Base-by-base conservation (phyloP, 2,329 filamentous ascomycete species). In the Lachnellula hyalina region DNA sequence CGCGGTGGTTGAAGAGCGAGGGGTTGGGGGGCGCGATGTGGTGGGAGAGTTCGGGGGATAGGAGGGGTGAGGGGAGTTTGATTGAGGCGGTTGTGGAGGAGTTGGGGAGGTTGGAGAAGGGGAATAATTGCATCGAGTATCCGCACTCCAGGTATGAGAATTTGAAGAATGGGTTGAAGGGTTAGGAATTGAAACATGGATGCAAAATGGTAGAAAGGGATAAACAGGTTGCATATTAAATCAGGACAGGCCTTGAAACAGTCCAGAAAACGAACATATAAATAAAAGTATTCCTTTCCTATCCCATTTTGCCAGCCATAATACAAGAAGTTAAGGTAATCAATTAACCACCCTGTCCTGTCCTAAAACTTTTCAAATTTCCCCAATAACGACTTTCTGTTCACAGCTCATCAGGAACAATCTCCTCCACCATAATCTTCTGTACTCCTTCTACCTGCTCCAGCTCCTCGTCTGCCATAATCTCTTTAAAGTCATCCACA, bases 11-110 rank as follows among this genome's bases (percentile, higher is more conserved):
- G 67, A 80, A 77, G 66, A 70, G 80, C 19, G 74, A 79, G 45
- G 77, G 82, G 0, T 78, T 96, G 0, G 92, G 91, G 1, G 93
- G 93, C 17, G 90, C 81, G n/a, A 96, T 97, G 92, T 97, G 90
- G 90, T 68, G 83, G 45, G 92, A 96, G 74, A 89, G 84, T 64
- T 93, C 87, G 65, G 85, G 82, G 1, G 93, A 96, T 69, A 85
- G 84, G 67, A 68, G 72, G 2, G 84, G 83, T 0, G 74, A 77
- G 0, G 77, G 78, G 51, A 93, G 89, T 63, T 69, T 96, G 67
- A 90, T 92, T 53, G 74, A 71, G 6, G 84, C 79, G 14, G 83
- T 86, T 15, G 81, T 87, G 1, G 74, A 80, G 34, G 73, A 71
- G 0, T 70, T 89, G 11, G 85, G 4, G 70, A 64, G 1, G 80